These are phyloP conservation scores for Rhizophora apiculata DNA, from an alignment of 345 rosid genomes.

Conservation along the genomic window DNA sequence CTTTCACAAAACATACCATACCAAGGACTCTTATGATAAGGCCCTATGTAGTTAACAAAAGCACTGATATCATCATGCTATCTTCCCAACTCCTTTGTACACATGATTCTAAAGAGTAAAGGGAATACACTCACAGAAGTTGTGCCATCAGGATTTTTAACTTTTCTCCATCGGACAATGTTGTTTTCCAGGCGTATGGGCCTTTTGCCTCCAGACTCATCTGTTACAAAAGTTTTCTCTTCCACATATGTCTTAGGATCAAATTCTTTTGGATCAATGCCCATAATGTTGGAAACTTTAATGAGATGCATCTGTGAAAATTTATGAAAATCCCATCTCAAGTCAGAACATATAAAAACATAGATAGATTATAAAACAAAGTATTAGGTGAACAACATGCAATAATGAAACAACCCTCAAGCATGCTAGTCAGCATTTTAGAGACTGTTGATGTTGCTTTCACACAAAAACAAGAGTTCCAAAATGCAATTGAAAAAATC, in stretches of 20 bases:
- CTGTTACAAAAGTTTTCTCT: slow-evolving; percentile 80
- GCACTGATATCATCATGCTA: background rate
- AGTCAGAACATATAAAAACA: background rate
- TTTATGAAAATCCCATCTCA: background rate
- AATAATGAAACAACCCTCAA: too few relatives aligned
- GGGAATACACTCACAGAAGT: slow-evolving; percentile 56
- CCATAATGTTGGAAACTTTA: slow-evolving; percentile 95
- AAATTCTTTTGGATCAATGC: slow-evolving; percentile 86
- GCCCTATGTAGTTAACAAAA: background rate
- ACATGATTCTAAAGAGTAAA: too few relatives aligned
- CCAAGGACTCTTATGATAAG: background rate
- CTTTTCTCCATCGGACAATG: slow-evolving; percentile 82
- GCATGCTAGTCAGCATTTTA: too few relatives aligned
- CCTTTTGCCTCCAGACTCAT: slow-evolving; percentile 74
- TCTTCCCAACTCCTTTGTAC: background rate
- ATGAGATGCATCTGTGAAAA: slow-evolving; percentile 81
- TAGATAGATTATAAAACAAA: background rate
- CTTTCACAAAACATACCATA: too few relatives aligned
- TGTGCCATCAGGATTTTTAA: slow-evolving; percentile 64
- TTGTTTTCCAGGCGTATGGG: slow-evolving; percentile 89
- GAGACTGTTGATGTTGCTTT: too few relatives aligned
- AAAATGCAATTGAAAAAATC: too few relatives aligned
- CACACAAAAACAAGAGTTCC: too few relatives aligned
- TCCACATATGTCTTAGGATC: slow-evolving; percentile 90
- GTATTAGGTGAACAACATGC: background rate